Base-by-base conservation (phyloP, 2,329 filamentous ascomycete species). In the Colletotrichum kahawae region DNA sequence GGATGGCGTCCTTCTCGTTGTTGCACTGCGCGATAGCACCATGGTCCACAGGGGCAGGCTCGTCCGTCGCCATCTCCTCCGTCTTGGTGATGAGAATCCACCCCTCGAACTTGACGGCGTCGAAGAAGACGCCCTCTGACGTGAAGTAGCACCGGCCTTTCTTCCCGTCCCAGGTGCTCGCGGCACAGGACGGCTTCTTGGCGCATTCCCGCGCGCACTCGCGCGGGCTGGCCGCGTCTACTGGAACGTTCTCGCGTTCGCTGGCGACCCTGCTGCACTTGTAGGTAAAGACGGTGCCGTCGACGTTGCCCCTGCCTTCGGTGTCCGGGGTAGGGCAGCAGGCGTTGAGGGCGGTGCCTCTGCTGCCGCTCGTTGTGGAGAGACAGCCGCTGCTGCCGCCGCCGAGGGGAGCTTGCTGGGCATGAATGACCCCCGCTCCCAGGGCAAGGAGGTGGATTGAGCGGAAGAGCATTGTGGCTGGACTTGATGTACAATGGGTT, bases 401-500 rank as follows among this genome's bases (percentile, higher is more conserved):
- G 5, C 16, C 13, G 51, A 60, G 57, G 7, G 57, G 31, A 12
- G 57, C 29, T 1, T 60, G 57, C 18, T 60, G 57, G n/a, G 57
- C 57, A 7, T 7, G 7, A 18, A 34, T n/a, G 13, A 1, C 10
- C 13, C 0, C 9, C 3, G 10, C 10, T 16, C 29, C 13, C 6
- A 6, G 2, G 9, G 57, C 0, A 3, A 60, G 1, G 18, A n/a
- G 33, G 7, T 60, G 2, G 13, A 60, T n/a, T 5, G n/a, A 2
- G 4, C 18, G n/a, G 4, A 34, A 9, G 4, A 34, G 29, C 57
- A 60, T 60, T 34, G 13, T 60, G 16, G 10, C 14, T 29, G 33
- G 14, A 14, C 0, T 27, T 0, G 29, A 2, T 4, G 8, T 34
- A 48, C 0, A 48, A 21, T 21, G 56, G 1, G 10, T 13, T 24